Evolutionary conservation across 2,329 filamentous ascomycete genomes (phyloP).

Genomic region (Alternaria solani): DNA sequence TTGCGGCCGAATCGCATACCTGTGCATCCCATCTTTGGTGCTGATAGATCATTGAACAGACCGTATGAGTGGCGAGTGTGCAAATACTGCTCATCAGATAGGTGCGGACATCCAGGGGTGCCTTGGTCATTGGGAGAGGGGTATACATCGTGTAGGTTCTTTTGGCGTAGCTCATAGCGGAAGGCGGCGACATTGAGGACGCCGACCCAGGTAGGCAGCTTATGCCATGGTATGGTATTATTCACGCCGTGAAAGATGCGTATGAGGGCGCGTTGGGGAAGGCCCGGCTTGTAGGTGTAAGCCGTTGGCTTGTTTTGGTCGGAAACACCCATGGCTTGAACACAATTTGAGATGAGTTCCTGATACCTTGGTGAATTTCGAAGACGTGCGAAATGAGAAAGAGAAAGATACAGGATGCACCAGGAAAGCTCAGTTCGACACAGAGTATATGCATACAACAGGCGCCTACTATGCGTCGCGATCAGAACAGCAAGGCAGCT

Average conservation of each 20-base stretch:
- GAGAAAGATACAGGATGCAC: not conserved
- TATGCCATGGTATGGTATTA: slow-evolving; percentile 54
- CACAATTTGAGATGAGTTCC: not conserved
- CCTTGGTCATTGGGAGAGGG: slow-evolving; percentile 51
- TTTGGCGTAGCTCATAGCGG: slow-evolving; percentile 54
- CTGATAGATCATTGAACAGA: slow-evolving; percentile 53
- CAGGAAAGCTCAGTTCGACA: not conserved
- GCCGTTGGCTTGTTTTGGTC: not conserved
- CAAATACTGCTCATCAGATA: slow-evolving; percentile 45
- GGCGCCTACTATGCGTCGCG: not conserved
- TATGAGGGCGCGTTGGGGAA: slow-evolving; percentile 34
- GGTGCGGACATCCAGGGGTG: slow-evolving; percentile 35
- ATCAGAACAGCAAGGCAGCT: not conserved
- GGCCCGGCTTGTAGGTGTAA: slow-evolving; percentile 19
- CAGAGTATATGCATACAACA: not conserved
- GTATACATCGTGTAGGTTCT: slow-evolving; percentile 58
- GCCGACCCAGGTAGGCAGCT: slow-evolving; percentile 52
- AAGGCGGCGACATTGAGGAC: slow-evolving; percentile 54
- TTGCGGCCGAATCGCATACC: slow-evolving; percentile 59
- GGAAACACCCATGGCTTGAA: not conserved
- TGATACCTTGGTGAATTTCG: not conserved
- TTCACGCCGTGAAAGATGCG: slow-evolving; percentile 52
- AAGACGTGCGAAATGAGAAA: not conserved
- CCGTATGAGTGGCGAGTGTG: slow-evolving; percentile 56
- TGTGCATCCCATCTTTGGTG: slow-evolving; percentile 56